These are phyloP conservation scores for Mycena alexandri DNA, from an alignment of 768 basidiomycete species.

Conservation along the genomic window DNA sequence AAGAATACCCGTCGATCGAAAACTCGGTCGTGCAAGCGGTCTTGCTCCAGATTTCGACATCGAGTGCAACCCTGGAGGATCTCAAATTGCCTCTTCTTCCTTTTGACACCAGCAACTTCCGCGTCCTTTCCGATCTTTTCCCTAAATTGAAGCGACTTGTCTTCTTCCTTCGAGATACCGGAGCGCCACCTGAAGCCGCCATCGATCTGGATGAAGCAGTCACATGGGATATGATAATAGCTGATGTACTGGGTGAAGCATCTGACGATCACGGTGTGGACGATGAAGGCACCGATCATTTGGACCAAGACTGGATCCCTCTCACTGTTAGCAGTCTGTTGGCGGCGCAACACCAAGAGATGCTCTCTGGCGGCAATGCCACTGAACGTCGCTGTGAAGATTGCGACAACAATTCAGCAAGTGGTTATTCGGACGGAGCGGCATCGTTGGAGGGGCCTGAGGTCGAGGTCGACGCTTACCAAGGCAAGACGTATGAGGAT, in stretches of 20 bases:
- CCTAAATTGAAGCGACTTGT: conserved; percentile 14
- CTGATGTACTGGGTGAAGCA: conserved; percentile 4
- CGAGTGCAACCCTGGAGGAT: conserved; percentile 8
- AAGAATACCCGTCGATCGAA: not conserved
- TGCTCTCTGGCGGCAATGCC: not conserved
- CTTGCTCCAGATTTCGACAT: conserved; percentile 17
- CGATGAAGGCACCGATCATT: conserved; percentile 10
- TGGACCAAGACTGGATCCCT: not conserved
- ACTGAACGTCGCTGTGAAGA: not conserved
- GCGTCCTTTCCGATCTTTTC: conserved; percentile 16
- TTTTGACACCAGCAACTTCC: conserved; percentile 12
- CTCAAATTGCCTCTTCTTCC: conserved; percentile 11
- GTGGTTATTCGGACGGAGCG: conserved; percentile 12
- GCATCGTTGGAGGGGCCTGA: not conserved
- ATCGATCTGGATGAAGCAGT: not conserved
- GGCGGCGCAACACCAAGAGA: not conserved
- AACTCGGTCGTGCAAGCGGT: not conserved
- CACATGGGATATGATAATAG: conserved; percentile 20
- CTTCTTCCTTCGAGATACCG: conserved; percentile 16
- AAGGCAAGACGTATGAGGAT: conserved; percentile 12
- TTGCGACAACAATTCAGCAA: not conserved
- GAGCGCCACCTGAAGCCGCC: not conserved
- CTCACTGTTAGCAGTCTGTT: no score
- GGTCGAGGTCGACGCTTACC: not conserved
- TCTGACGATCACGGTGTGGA: not conserved